phyloP scores from a whole-genome alignment of 2,329 filamentous ascomycete species.

The Claviceps africana region DNA sequence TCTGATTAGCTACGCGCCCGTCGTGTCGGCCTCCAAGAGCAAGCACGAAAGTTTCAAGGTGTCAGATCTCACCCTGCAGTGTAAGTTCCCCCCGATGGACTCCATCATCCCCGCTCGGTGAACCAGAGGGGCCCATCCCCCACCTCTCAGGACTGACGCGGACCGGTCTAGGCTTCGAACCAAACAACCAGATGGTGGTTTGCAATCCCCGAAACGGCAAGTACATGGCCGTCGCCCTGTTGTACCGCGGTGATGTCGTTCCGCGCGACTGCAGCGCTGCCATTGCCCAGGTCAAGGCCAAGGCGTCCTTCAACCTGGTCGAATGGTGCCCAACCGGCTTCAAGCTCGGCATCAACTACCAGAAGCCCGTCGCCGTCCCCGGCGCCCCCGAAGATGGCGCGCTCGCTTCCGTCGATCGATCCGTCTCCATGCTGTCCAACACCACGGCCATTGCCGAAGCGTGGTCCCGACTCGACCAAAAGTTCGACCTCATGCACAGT shows the following conservation, averaged over 20 bases:
- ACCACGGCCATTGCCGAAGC: slow-evolving; percentile 61
- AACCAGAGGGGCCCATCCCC: too few species aligned
- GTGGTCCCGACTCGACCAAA: slow-evolving; percentile 58
- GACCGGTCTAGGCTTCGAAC: slow-evolving; percentile 48
- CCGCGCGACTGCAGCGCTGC: slow-evolving; percentile 56
- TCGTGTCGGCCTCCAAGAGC: slow-evolving; percentile 60
- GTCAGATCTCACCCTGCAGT: slow-evolving; percentile 60
- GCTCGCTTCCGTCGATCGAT: slow-evolving; percentile 47
- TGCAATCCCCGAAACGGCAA: slow-evolving; percentile 62
- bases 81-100: too few species aligned
- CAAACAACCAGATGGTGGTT: slow-evolving; percentile 68
- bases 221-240: slow-evolving; percentile 61
- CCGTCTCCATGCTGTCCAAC: slow-evolving; percentile 60
- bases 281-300: slow-evolving; percentile 54
- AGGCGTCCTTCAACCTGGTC: slow-evolving; percentile 58
- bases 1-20: slow-evolving; percentile 57
- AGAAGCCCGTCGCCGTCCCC: slow-evolving; percentile 49
- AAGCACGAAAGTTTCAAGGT: slow-evolving; percentile 82
- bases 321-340: slow-evolving; percentile 66
- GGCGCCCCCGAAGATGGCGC: slow-evolving; percentile 39
- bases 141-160: slow-evolving; percentile 13
- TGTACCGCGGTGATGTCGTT: slow-evolving; percentile 59
- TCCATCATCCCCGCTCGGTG: not conserved
- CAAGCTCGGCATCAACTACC: slow-evolving; percentile 65
- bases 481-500: slow-evolving; percentile 68